Evolutionary conservation across 2,329 filamentous ascomycete genomes (phyloP), one percentile per base, ranked within the genome.

Genomic region (Neofusicoccum sp.): DNA sequence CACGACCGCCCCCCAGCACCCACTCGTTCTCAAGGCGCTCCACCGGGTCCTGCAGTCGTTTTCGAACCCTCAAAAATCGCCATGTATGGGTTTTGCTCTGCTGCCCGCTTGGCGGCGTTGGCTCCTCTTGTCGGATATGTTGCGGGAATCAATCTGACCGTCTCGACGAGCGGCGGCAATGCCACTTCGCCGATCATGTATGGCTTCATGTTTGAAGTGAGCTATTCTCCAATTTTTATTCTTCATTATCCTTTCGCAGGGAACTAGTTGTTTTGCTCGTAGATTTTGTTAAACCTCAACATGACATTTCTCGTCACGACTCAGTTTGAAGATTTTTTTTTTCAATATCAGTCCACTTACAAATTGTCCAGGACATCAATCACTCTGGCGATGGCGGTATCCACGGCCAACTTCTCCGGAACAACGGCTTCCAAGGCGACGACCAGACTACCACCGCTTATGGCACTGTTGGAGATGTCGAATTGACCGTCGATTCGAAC

Each of bases 131-230:
- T 34, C 31, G 26, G 33, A 2, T 20, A 36, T 58, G 56, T 36
- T 20, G 26, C 43, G 14, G 43, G 41, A 7, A 47, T 58, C 58
- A 64, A 62, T 38, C 61, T 71, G 60, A 65, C 53, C 1, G 70
- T 72, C 14, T 56, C 60, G 26, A 66, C 68, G 20, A 61, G 57
- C 43, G 70, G 73, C 6, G 75, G 77, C 20, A 79, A 79, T 66
- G 67, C 71, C 4, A 71, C 77, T 2, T 75, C 70, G 26, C 68
- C 75, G 7, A 65, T 74, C 9, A 69, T 75, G 58, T 79, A 78
- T 69, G 77, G 76, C 1, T 66, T 79, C n/a, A 77, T 79, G 70
- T 74, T 74, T 58, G 77, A 78, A 67, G 74, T 75, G 63, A 45
- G 60, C 20, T 51, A 20, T 36, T 11, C 2, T 28, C 31, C 33